Percentiles rank a stretch among this genome's conserved stretches.
phyloP scores from a whole-genome alignment of 2,329 filamentous ascomycete genomes.

The Alternaria solani region DNA sequence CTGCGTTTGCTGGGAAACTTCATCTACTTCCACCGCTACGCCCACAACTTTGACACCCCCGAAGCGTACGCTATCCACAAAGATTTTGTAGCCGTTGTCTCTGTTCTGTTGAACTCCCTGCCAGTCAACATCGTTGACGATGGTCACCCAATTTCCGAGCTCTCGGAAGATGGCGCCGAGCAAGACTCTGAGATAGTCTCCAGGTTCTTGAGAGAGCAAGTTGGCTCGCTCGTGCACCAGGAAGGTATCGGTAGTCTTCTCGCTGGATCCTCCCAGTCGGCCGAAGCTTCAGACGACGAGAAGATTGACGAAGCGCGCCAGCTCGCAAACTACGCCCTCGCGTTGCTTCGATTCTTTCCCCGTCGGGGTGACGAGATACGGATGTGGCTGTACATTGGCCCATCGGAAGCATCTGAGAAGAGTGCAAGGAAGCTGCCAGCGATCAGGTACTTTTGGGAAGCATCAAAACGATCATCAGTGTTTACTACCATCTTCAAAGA shows the following conservation, averaged over 20 bases:
- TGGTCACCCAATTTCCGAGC: conserved; percentile 39
- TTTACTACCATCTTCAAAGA: conserved; percentile 66
- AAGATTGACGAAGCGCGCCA: conserved; percentile 70
- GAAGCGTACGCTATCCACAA: conserved; percentile 56
- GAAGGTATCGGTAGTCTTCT: conserved; percentile 74
- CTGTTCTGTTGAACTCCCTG: conserved; percentile 63
- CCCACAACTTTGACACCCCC: conserved; percentile 52
- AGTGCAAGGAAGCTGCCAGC: conserved; percentile 62
- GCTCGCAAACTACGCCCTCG: conserved; percentile 85
- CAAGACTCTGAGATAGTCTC: conserved; percentile 43
- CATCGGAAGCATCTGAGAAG: conserved; percentile 58
- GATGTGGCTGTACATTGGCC: conserved; percentile 89
- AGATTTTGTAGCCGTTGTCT: conserved; percentile 65
- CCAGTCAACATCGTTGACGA: conserved; percentile 65
- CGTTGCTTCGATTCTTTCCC: conserved; percentile 85
- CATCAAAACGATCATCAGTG: conserved; percentile 64
- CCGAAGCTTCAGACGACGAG: conserved; percentile 47
- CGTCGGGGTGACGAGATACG: conserved; percentile 83
- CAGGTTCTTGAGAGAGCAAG: conserved; percentile 67
- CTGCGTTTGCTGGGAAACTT: conserved; percentile 68
- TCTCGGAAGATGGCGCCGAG: conserved; percentile 30
- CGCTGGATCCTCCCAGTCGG: conserved; percentile 51
- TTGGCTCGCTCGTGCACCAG: conserved; percentile 77
- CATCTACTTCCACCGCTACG: conserved; percentile 64
- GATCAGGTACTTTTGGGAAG: conserved; percentile 86